A percentile compares a stretch with the other conserved stretches of the same genome.
These are phyloP conservation scores for Beauveria varroae DNA, from an alignment of 2,329 filamentous ascomycete species.

Conservation along the genomic window DNA sequence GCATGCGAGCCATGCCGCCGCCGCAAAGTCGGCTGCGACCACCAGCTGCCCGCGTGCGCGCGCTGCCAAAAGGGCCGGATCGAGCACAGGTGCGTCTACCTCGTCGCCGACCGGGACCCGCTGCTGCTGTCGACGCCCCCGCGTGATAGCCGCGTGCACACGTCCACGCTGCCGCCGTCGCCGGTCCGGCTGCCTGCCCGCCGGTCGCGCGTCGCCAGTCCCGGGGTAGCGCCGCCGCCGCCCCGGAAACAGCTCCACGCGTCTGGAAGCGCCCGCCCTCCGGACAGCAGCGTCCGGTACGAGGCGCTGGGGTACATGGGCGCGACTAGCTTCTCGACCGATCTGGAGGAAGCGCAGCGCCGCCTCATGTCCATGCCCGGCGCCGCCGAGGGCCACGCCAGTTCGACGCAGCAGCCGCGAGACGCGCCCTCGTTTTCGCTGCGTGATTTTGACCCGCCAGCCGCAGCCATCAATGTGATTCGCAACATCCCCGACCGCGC, in stretches of 20 bases:
- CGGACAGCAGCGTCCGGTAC: conserved; percentile 7
- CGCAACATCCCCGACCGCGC: conserved; percentile 11
- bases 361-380: conserved; percentile 10
- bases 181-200: not conserved
- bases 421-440: not conserved
- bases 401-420: not conserved
- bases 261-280: not conserved
- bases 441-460: not conserved
- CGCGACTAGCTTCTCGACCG: conserved; percentile 26
- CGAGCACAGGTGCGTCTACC: conserved; percentile 25
- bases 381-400: not conserved
- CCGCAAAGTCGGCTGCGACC: conserved; percentile 32
- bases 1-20: conserved; percentile 27
- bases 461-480: conserved; percentile 3
- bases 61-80: conserved; percentile 27
- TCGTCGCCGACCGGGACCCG: conserved; percentile 10
- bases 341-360: conserved; percentile 10
- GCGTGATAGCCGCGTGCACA: not conserved
- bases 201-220: not conserved
- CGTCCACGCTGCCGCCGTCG: not conserved
- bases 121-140: not conserved
- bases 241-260: not conserved
- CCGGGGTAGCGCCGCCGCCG: not conserved
- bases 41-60: conserved; percentile 25
- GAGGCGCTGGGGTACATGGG: conserved; percentile 27